Evolutionary conservation across 176 grass and related monocot species (phyloP).

Genomic region (Carex kokanica): DNA sequence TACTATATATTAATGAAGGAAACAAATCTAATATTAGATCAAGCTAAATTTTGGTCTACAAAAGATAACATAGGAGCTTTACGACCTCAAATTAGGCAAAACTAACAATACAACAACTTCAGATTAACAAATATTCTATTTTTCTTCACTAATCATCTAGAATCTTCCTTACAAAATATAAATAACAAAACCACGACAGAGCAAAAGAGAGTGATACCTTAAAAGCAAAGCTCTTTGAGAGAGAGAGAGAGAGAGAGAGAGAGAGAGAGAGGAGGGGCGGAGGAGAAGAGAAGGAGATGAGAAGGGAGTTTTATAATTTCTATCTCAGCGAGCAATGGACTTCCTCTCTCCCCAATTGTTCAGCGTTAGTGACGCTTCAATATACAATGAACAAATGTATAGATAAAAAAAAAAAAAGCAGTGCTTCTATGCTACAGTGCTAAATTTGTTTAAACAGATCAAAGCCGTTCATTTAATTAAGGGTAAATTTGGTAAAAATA

Average conservation of each 20-base stretch:
- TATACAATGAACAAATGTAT: too few species aligned
- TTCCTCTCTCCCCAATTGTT: too few species aligned
- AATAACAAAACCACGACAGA: background rate
- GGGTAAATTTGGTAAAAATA: too few species aligned
- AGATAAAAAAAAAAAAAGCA: too few species aligned
- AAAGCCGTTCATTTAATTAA: too few species aligned
- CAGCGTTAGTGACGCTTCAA: too few species aligned
- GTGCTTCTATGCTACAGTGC: too few species aligned
- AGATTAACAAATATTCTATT: background rate
- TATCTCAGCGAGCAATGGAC: too few species aligned
- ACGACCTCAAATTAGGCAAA: background rate
- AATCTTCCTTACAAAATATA: background rate
- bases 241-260: background rate
- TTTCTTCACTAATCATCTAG: background rate
- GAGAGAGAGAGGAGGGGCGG: too few species aligned
- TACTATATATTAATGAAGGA: background rate
- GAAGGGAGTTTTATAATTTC: background rate
- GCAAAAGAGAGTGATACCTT: background rate
- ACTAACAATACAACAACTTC: background rate
- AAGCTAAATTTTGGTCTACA: background rate
- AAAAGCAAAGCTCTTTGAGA: background rate
- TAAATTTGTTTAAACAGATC: too few species aligned
- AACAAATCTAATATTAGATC: background rate
- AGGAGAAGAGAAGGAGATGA: background rate
- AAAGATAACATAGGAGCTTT: background rate